Percentiles rank a stretch among this genome's conserved stretches.
These are phyloP conservation scores for Pseudoscleropodium purum DNA, from an alignment of 225 moss, liverwort and hornwort species.

Conservation along the genomic window DNA sequence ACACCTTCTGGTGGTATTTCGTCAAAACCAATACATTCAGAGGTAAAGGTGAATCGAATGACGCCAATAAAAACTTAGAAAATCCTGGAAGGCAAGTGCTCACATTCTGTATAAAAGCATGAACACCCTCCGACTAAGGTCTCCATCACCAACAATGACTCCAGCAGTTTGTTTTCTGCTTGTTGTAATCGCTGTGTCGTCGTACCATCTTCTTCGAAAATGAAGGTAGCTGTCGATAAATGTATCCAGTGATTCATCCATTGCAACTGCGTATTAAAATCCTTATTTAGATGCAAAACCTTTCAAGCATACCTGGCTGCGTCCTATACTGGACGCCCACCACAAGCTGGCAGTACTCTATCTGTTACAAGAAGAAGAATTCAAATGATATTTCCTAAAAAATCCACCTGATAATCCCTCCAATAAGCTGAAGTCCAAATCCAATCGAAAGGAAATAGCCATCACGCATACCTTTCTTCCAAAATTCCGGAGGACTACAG, in stretches of 20 bases:
- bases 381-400: not conserved
- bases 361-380: not conserved
- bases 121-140: constrained; percentile 79
- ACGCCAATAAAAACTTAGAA: not conserved
- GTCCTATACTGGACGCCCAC: not conserved
- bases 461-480: constrained; percentile 58
- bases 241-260: constrained; percentile 70
- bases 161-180: constrained; percentile 39
- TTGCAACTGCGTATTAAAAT: constrained; percentile 43
- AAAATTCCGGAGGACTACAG: constrained; percentile 66
- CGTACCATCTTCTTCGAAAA: constrained; percentile 91
- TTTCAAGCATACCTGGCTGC: not conserved
- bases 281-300: not conserved
- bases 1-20: not conserved
- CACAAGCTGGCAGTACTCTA: not conserved
- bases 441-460: not conserved
- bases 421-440: not conserved
- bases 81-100: not conserved
- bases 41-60: not conserved
- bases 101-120: constrained; percentile 94
- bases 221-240: constrained; percentile 92
- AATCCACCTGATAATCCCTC: not conserved
- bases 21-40: not conserved
- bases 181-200: constrained; percentile 26
- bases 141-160: constrained; percentile 84